Base-by-base conservation (phyloP, 2,329 filamentous ascomycete species). In the Alternaria triticimaculans region DNA sequence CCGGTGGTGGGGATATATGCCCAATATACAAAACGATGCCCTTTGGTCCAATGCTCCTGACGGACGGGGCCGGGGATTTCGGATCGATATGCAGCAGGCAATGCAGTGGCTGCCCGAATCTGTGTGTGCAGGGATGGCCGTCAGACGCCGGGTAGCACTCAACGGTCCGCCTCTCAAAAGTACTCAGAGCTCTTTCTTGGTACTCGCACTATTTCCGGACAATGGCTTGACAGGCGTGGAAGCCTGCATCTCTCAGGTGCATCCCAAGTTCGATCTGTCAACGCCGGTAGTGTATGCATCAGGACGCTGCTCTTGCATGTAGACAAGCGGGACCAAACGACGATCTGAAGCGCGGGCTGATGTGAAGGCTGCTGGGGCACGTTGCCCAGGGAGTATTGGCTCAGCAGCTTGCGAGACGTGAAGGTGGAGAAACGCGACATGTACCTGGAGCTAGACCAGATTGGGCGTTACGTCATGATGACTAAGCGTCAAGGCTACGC, bases 401-500 rank as follows among this genome's bases (percentile, higher is more conserved):
- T 51, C 20, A 56, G 41, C 43, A 50, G 51, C 57, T 58, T 65
- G 60, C 58, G 30, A 60, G 62, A 65, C 60, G 23, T 48, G 41
- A 33, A 48, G 49, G 55, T 57, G 53, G 46, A 63, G 46, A 60
- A 53, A 28, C 25, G 62, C 62, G 48, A 21, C 41, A 18, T 28
- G 62, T 64, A 55, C 58, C 54, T 58, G 62, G 14, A 43, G 59
- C 62, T 65, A 62, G 30, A 18, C 62, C 41, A 11, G 5, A 55
- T 55, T 43, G 53, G 44, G 48, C 18, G 37, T 33, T 46, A 68
- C 64, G 59, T 73, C 64, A 64, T 43, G 57, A 28, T 71, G 71
- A 72, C 71, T 72, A 67, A 72, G 58, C 62, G 15, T 6, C 14
- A n/a, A 15, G 45, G 53, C 63, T 51, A 53, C 61, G 46, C 60